These are phyloP conservation scores for Pythium biforme DNA, from an alignment of 352 stramenopile species.

Conservation along the genomic window DNA sequence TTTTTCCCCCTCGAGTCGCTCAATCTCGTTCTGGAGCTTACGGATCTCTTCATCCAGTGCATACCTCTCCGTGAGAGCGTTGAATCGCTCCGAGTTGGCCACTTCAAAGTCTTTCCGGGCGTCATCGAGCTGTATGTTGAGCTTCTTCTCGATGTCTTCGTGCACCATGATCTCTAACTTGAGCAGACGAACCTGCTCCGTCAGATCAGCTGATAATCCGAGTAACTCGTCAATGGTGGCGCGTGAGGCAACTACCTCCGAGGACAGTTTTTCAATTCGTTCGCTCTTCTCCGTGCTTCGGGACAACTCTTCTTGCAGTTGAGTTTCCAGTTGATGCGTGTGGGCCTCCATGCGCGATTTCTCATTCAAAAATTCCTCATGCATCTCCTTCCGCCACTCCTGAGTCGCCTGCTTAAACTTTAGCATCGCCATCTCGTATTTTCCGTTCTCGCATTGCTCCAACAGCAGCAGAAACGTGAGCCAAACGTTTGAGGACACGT, in stretches of 20 bases:
- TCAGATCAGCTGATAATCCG: slow-evolving; percentile 25
- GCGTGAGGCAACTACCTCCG: slow-evolving; percentile 37
- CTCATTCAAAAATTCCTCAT: slow-evolving; percentile 45
- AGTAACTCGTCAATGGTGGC: slow-evolving; percentile 47
- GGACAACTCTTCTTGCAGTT: slow-evolving; percentile 35
- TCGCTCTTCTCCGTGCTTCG: slow-evolving; percentile 48
- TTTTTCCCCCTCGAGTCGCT: slow-evolving; percentile 58
- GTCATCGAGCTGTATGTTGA: slow-evolving; percentile 61
- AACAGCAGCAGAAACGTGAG: slow-evolving; percentile 71
- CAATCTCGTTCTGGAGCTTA: slow-evolving; percentile 49
- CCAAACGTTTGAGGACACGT: slow-evolving; percentile 82
- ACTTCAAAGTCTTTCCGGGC: slow-evolving; percentile 61
- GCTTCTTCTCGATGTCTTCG: slow-evolving; percentile 61
- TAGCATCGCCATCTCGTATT: slow-evolving; percentile 87
- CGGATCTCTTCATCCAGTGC: slow-evolving; percentile 65
- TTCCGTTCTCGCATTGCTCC: slow-evolving; percentile 76
- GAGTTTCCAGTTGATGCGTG: slow-evolving; percentile 28
- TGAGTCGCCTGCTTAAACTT: slow-evolving; percentile 79
- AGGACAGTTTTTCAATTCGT: slow-evolving; percentile 44
- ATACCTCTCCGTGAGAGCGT: slow-evolving; percentile 56
- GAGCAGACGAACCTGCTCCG: slow-evolving; percentile 55
- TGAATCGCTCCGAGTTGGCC: slow-evolving; percentile 62
- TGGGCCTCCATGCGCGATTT: slow-evolving; percentile 38
- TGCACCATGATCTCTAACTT: slow-evolving; percentile 70
- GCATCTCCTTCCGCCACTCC: slow-evolving; percentile 48